These are phyloP conservation scores for Cytospora piceae DNA, from an alignment of 2,329 filamentous ascomycete species.

Conservation along the genomic window DNA sequence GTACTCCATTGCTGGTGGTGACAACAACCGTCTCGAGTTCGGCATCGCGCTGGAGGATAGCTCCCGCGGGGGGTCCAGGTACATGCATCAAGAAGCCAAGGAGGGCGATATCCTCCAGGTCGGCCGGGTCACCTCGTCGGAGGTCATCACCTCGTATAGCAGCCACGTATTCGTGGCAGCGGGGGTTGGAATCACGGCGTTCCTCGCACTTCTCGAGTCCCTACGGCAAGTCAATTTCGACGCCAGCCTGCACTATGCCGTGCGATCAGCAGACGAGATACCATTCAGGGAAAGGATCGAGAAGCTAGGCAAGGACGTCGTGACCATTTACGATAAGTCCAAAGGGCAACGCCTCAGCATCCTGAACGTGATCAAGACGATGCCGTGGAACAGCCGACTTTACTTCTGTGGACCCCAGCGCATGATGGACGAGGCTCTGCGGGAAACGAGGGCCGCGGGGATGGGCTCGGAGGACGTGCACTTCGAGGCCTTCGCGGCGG, in stretches of 20 bases:
- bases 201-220: slow-evolving; percentile 52
- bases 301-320: slow-evolving; percentile 42
- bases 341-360: slow-evolving; percentile 58
- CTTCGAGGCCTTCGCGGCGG: slow-evolving; percentile 62
- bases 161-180: slow-evolving; percentile 66
- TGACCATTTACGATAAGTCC: slow-evolving; percentile 57
- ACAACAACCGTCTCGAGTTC: slow-evolving; percentile 55
- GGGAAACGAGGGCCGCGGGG: slow-evolving; percentile 45
- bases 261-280: slow-evolving; percentile 55
- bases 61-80: slow-evolving; percentile 64
- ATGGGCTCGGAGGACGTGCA: slow-evolving; percentile 58
- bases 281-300: slow-evolving; percentile 57
- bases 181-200: slow-evolving; percentile 70
- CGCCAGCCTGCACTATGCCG: slow-evolving; percentile 61
- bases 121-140: slow-evolving; percentile 56
- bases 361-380: slow-evolving; percentile 45
- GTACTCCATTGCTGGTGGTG: slow-evolving; percentile 63
- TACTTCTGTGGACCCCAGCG: slow-evolving; percentile 64
- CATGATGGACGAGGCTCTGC: slow-evolving; percentile 57
- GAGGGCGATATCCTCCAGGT: slow-evolving; percentile 56
- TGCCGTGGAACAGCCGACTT: slow-evolving; percentile 59
- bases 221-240: slow-evolving; percentile 52
- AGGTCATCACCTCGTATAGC: slow-evolving; percentile 50
- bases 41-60: slow-evolving; percentile 59
- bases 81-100: slow-evolving; percentile 54